A percentile compares a stretch with the other conserved stretches of the same genome.
Evolutionary conservation across 2,329 filamentous ascomycete genomes (phyloP).

Genomic region (Cladorrhinum sp.): DNA sequence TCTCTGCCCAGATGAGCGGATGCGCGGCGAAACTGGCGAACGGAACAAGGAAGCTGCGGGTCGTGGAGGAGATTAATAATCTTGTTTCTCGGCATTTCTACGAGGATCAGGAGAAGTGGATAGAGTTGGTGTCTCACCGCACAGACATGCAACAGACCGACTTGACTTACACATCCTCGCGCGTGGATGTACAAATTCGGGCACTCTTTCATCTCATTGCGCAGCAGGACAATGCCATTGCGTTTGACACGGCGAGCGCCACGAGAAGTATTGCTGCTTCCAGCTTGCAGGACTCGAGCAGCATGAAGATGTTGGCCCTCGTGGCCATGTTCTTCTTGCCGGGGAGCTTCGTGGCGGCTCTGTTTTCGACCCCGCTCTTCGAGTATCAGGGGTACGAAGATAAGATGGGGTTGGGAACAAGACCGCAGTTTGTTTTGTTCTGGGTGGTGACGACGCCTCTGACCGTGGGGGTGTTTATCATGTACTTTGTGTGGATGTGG

Average conservation of each 20-base stretch:
- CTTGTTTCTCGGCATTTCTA: conserved; percentile 29
- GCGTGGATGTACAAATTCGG: conserved; percentile 39
- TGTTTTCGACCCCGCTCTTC: conserved; percentile 34
- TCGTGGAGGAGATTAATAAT: conserved; percentile 34
- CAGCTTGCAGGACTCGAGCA: conserved; percentile 40
- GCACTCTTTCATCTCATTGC: conserved; percentile 40
- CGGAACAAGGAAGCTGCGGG: conserved; percentile 36
- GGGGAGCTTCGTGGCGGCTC: conserved; percentile 41
- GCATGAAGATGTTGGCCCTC: conserved; percentile 43
- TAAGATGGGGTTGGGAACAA: conserved; percentile 32
- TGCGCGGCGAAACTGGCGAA: conserved; percentile 38
- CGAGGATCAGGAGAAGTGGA: conserved; percentile 8
- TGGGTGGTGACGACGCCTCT: conserved; percentile 41
- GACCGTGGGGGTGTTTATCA: conserved; percentile 34
- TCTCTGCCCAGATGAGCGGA: conserved; percentile 36
- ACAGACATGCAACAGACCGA: conserved; percentile 38
- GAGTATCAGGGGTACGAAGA: conserved; percentile 13
- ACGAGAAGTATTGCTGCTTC: conserved; percentile 35
- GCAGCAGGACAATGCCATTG: conserved; percentile 37
- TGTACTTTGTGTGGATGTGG: conserved; percentile 35
- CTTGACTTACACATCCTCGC: conserved; percentile 35
- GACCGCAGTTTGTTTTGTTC: conserved; percentile 39
- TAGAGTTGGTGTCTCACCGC: conserved; percentile 32
- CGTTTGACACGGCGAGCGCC: conserved; percentile 31
- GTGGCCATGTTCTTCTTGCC: conserved; percentile 44